A percentile compares a stretch with the other conserved stretches of the same genome.
These are phyloP conservation scores for Kluyveromyces sp. DNA, from an alignment of 1,139 yeast species.

Conservation along the genomic window DNA sequence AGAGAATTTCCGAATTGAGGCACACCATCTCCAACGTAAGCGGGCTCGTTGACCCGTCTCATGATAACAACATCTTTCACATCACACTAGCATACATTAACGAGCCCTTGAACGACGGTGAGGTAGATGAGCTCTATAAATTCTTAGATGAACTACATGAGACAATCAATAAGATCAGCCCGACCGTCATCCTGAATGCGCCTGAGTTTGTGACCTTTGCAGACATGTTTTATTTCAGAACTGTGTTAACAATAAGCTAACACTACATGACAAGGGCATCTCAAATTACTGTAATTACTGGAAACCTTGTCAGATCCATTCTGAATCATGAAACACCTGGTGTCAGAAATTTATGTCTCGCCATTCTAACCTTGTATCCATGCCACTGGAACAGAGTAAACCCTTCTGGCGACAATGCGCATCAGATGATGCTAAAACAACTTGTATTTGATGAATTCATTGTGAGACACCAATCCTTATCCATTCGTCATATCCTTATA, in stretches of 20 bases:
- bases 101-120: background rate
- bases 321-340: too few relatives aligned
- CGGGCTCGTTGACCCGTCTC: slow-evolving; percentile 5
- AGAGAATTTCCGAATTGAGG: background rate
- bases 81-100: slow-evolving; percentile 5
- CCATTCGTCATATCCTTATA: too few relatives aligned
- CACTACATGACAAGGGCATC: background rate
- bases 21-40: background rate
- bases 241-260: background rate
- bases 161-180: background rate
- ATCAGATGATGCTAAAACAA: too few relatives aligned
- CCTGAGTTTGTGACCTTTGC: slow-evolving; percentile 5
- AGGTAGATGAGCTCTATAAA: background rate
- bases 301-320: background rate
- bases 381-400: too few relatives aligned
- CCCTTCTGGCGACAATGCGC: too few relatives aligned
- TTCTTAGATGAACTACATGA: background rate
- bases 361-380: too few relatives aligned
- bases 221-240: slow-evolving; percentile 5
- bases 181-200: background rate
- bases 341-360: too few relatives aligned
- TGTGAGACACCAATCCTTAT: too few relatives aligned
- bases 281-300: background rate
- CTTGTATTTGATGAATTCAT: too few relatives aligned
- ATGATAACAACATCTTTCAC: slow-evolving; percentile 3